These are phyloP conservation scores for Orbilia brochopaga DNA, from an alignment of 2,329 filamentous ascomycete genomes.

Conservation along the genomic window DNA sequence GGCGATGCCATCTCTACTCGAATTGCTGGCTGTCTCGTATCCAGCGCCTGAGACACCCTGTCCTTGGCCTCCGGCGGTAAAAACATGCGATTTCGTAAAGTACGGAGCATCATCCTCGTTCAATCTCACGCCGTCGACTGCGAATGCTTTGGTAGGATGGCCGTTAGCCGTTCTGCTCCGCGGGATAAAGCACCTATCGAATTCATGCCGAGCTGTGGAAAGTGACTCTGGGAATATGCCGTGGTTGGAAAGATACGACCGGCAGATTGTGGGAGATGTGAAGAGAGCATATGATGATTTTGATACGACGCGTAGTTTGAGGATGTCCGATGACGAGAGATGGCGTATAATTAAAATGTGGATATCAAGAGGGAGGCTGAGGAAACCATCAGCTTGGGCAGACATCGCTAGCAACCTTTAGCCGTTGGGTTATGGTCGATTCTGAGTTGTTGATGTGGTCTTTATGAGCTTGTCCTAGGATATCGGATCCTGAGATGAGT, in stretches of 20 bases:
- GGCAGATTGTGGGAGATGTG: slow-evolving; percentile 25
- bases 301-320: slow-evolving; percentile 24
- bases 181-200: slow-evolving; percentile 24
- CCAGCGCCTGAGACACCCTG: not conserved
- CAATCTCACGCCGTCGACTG: slow-evolving; percentile 21
- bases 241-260: slow-evolving; percentile 5
- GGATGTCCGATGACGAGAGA: slow-evolving; percentile 19
- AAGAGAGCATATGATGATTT: slow-evolving; percentile 12
- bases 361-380: slow-evolving; percentile 31
- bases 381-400: not conserved
- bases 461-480: too few species aligned
- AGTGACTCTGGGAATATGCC: slow-evolving; percentile 10
- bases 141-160: slow-evolving; percentile 8
- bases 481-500: too few species aligned
- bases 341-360: slow-evolving; percentile 13
- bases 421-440: too few species aligned
- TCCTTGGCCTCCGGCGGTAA: not conserved
- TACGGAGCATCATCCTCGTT: slow-evolving; percentile 20
- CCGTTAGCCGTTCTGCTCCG: slow-evolving; percentile 9
- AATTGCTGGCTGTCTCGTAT: not conserved
- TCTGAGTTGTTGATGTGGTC: too few species aligned
- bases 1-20: not conserved
- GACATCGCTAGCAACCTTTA: not conserved
- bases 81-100: slow-evolving; percentile 29
- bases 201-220: slow-evolving; percentile 3